phyloP scores from a whole-genome alignment of 371 early-diverging fungal species.

The Lichtheimia ornata region DNA sequence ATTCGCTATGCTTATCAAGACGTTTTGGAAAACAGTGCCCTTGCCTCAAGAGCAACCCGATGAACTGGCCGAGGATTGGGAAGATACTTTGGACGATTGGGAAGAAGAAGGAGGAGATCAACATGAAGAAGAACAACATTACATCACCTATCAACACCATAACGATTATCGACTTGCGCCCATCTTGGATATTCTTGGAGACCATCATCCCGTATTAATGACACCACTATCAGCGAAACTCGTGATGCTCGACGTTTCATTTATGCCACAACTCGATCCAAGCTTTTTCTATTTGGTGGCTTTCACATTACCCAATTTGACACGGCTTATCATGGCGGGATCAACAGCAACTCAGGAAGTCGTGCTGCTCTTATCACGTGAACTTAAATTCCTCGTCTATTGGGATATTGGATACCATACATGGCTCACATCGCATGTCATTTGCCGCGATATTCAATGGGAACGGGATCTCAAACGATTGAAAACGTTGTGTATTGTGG shows the following conservation, averaged over 20 bases:
- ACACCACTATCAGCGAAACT: conserved; percentile 21
- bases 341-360: conserved; percentile 11
- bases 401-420: conserved; percentile 39
- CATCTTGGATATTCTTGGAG: neutral
- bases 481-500: neutral
- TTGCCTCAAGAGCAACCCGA: neutral
- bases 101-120: conserved; percentile 10
- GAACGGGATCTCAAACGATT: neutral
- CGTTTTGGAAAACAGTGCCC: conserved; percentile 3
- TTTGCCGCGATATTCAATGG: conserved; percentile 9
- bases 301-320: conserved; percentile 22
- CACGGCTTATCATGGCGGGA: conserved; percentile 22
- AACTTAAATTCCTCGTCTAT: conserved; percentile 13
- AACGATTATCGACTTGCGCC: neutral
- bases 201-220: neutral
- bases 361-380: conserved; percentile 25
- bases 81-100: conserved; percentile 5
- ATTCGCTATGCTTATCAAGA: conserved; percentile 2
- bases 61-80: conserved; percentile 14
- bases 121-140: neutral
- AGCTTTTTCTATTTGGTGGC: conserved; percentile 15
- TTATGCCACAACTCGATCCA: conserved; percentile 11
- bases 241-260: conserved; percentile 22
- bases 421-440: conserved; percentile 13
- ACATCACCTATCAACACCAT: neutral